Evolutionary conservation across 352 stramenopile species (phyloP), one percentile per base, ranked within the genome.

Genomic region (Phytophthora syringae): DNA sequence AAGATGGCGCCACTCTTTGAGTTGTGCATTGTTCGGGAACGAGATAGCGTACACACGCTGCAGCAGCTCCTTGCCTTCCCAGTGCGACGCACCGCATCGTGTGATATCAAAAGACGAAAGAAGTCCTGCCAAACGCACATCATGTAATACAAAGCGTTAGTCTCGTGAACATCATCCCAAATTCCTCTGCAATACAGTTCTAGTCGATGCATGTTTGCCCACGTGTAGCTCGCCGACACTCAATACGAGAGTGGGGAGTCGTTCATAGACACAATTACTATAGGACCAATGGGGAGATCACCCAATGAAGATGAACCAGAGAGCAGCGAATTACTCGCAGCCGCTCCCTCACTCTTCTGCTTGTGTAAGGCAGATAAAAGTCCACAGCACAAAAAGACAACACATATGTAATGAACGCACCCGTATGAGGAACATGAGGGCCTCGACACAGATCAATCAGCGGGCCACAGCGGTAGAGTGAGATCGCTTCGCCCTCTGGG

Each of bases 401-500:
- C 37, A 64, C 40, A 65, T 27, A 49, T 12, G 40, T 1, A 70
- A 67, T 34, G 11, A 27, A 81, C 80, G 78, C 81, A 79, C 93
- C 93, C 10, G 96, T 99, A 49, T 94, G 91, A 27, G 97, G 91
- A 2, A 99, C 89, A 71, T 99, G 97, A 13, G 97, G 97, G 6
- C 97, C 97, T 42, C 96, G 95, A 56, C 97, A 99, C 21, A 99
- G 78, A 77, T 99, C 97, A 70, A 99, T 98, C 21, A 99, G 88
- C 22, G 97, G 88, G 2, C 98, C 98, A 63, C 97, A 99, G 39
- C 92, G 87, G 79, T 99, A 99, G 3, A 99, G 86, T 22, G 98
- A 99, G 64, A 97, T 90, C 15, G 80, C 82, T 37, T 97, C 95
- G 58, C 98, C 91, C 16, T 67, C 53, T 0, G 96, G 90, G 55